Evolutionary conservation across 352 stramenopile genomes (phyloP), one percentile per base, ranked within the genome.

Genomic region (Phytophthora pinifolia): DNA sequence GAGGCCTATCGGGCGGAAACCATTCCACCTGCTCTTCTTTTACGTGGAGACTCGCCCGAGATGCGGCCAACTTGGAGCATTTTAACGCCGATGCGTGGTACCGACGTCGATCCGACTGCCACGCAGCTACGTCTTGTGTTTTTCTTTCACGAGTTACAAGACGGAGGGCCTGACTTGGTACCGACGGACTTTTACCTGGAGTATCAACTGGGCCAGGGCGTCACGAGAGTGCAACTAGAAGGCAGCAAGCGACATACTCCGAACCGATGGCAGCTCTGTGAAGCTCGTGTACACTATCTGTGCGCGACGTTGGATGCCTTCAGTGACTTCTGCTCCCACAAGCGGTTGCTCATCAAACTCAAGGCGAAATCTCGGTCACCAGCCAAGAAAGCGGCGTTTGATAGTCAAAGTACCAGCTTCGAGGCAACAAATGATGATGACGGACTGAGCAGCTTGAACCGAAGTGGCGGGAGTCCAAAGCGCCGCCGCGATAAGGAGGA

Each of bases 81-180:
- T 6, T 15, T 67, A 13, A 57, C 46, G 5, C 51, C 62, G 0
- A 18, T 64, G 18, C 46, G 45, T 17, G 81, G 76, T 12, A 37
- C 46, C 8, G 79, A 89, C 15, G 65, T 94, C 6, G 83, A 94
- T n/a, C 83, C 81, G n/a, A 92, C 72, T 9, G 77, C 69, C 31
- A 58, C 76, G 0, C 77, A 92, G 32, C 56, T 94, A 30, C 77
- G 81, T 1, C 42, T 94, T 12, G 69, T 83, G 25, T 83, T 94
- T 39, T 89, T 94, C 63, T 94, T 94, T 46, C 81, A 94, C 42
- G 83, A 94, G 46, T 56, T 94, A 2, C 83, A 94, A 44, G 83
- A 94, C 43, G 81, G 67, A 29, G 77, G 80, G 0, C 74, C 72
- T 0, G 43, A 77, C 1, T 56, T 89, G 30, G 58, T 62, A 6